Percentiles rank a stretch among this genome's conserved stretches.
Conservation (phyloP, 495 filamentous ascomycete species). For the Podospora australis region DNA sequence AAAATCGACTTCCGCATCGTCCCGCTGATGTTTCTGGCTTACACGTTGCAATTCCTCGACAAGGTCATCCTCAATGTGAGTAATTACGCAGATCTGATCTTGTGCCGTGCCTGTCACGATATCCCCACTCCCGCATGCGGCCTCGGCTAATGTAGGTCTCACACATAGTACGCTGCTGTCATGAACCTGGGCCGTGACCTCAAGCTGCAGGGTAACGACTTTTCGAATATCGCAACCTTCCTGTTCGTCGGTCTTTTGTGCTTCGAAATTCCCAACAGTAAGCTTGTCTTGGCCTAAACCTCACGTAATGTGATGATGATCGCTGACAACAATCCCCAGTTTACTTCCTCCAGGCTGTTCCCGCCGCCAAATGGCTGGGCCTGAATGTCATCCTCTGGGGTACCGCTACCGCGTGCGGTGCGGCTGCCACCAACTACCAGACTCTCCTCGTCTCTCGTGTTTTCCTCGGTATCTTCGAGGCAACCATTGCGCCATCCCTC, state of each 20-base stretch:
- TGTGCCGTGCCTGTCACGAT: background rate
- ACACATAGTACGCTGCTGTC: conserved; percentile 35
- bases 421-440: conserved; percentile 28
- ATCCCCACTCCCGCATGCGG: background rate
- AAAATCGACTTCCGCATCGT: conserved; percentile 36
- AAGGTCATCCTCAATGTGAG: conserved; percentile 54
- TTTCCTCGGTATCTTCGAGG: conserved; percentile 57
- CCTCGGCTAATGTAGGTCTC: conserved; percentile 6
- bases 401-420: conserved; percentile 32
- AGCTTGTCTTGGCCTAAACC: background rate
- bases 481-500: conserved; percentile 53
- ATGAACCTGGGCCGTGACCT: conserved; percentile 31
- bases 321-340: conserved; percentile 21
- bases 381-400: conserved; percentile 49
- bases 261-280: conserved; percentile 33
- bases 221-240: conserved; percentile 31
- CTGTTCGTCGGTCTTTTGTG: conserved; percentile 27
- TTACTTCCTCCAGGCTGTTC: conserved; percentile 44
- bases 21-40: conserved; percentile 52
- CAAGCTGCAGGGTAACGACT: conserved; percentile 30
- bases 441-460: conserved; percentile 41
- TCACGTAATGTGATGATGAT: background rate
- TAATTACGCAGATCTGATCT: background rate
- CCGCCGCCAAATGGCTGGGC: conserved; percentile 51
- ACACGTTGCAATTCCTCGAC: conserved; percentile 61